These are phyloP conservation scores for Rhizoclosmatium sp. DNA, from an alignment of 192 early-diverging fungal species.

Conservation along the genomic window DNA sequence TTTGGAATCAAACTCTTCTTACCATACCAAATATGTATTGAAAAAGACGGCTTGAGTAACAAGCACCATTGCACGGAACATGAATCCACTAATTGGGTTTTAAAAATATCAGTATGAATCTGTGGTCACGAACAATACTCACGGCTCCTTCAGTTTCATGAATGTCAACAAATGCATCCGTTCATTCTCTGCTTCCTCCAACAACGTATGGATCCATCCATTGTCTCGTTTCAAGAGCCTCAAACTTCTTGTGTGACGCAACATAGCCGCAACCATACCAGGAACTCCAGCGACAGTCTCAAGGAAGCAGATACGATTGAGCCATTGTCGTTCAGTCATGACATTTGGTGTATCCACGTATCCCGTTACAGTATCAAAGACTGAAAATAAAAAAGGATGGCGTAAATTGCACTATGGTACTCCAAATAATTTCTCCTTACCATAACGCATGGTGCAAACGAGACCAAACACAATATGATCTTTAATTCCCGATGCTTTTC, in stretches of 20 bases:
- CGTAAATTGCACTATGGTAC: not conserved
- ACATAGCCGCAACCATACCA: conserved; percentile 86
- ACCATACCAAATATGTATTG: conserved; percentile 77
- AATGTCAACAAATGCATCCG: conserved; percentile 65
- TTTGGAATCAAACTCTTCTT: not conserved
- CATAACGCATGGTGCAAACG: conserved; percentile 41
- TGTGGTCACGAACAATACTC: not conserved
- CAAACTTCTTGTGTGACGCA: conserved; percentile 27
- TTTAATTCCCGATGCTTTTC: conserved; percentile 19
- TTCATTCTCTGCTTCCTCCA: conserved; percentile 95
- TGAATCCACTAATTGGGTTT: not conserved
- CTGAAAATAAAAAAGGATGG: not conserved
- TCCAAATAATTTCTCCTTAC: not conserved
- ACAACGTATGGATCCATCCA: conserved; percentile 89
- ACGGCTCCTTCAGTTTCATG: conserved; percentile 51
- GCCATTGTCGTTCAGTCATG: conserved; percentile 54
- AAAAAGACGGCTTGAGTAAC: conserved; percentile 89
- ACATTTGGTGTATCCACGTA: conserved; percentile 42
- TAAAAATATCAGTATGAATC: too few relatives aligned
- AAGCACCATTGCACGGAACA: conserved; percentile 65
- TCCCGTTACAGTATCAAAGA: conserved; percentile 41
- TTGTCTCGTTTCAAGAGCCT: conserved; percentile 82
- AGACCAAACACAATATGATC: conserved; percentile 38
- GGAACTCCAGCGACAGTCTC: conserved; percentile 67
- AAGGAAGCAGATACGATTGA: conserved; percentile 52